phyloP scores from a whole-genome alignment of 2,329 filamentous ascomycete species.

The Aspergillus fischeri region DNA sequence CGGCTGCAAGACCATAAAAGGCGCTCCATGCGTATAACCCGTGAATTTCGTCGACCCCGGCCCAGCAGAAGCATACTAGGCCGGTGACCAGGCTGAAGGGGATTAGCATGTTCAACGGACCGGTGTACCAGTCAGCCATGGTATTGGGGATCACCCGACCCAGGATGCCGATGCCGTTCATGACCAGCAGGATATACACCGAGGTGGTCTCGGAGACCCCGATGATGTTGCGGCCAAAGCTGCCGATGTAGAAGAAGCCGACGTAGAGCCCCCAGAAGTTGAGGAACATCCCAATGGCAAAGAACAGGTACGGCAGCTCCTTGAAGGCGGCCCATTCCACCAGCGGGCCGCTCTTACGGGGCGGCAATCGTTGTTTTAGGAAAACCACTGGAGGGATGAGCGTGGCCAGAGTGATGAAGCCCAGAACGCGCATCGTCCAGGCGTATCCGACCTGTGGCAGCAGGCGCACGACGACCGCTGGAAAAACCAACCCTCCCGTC shows the following conservation, averaged over 20 bases:
- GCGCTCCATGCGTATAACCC: constrained; percentile 60
- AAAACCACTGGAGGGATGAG: constrained; percentile 41
- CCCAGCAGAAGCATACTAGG: constrained; percentile 54
- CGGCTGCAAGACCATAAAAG: constrained; percentile 61
- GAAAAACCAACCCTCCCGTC: constrained; percentile 62
- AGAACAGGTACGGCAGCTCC: constrained; percentile 46
- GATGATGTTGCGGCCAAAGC: constrained; percentile 38
- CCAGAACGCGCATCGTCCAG: constrained; percentile 62
- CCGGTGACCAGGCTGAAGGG: constrained; percentile 44
- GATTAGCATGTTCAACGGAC: constrained; percentile 59
- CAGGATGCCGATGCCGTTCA: constrained; percentile 60
- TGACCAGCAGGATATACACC: constrained; percentile 59
- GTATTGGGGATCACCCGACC: constrained; percentile 57
- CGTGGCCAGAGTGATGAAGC: constrained; percentile 54
- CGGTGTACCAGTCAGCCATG: constrained; percentile 54
- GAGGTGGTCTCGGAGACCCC: constrained; percentile 43
- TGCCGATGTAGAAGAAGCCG: constrained; percentile 48
- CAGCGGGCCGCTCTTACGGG: constrained; percentile 48
- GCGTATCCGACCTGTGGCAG: constrained; percentile 58
- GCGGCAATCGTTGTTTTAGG: constrained; percentile 48
- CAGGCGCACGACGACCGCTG: constrained; percentile 53
- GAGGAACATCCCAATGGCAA: constrained; percentile 40
- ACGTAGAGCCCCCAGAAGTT: constrained; percentile 53
- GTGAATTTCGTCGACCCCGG: constrained; percentile 46
- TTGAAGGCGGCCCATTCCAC: constrained; percentile 51